Conservation (phyloP, 2,329 filamentous ascomycete genomes). For the Aspergillus carbonarius region DNA sequence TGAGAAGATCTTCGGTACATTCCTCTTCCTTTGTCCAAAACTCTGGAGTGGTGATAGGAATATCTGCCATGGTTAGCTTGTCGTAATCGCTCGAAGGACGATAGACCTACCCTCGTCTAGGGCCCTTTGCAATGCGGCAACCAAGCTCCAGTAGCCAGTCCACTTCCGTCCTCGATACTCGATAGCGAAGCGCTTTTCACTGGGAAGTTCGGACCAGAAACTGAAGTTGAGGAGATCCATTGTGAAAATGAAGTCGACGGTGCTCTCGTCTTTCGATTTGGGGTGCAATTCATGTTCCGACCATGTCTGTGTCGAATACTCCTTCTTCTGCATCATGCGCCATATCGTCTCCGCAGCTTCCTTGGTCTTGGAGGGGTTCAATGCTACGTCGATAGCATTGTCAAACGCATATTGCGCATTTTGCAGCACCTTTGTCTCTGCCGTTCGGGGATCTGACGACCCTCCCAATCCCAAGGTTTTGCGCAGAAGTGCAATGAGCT, state of each 20-base stretch:
- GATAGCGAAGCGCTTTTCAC: constrained; percentile 75
- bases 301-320: constrained; percentile 84
- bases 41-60: constrained; percentile 82
- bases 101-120: constrained; percentile 72
- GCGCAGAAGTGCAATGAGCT: constrained; percentile 81
- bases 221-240: constrained; percentile 98
- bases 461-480: constrained; percentile 69
- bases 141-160: constrained; percentile 95
- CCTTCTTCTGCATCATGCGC: constrained; percentile 75
- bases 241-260: constrained; percentile 89
- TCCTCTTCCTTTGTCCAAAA: constrained; percentile 80
- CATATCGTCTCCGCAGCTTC: constrained; percentile 77
- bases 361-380: constrained; percentile 81
- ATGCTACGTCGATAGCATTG: constrained; percentile 87
- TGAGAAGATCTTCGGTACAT: constrained; percentile 71
- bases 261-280: constrained; percentile 72
- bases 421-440: constrained; percentile 79
- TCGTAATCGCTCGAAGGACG: neutral
- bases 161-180: constrained; percentile 77
- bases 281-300: constrained; percentile 87
- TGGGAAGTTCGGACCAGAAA: constrained; percentile 79
- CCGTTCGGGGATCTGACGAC: constrained; percentile 53
- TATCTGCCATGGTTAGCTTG: constrained; percentile 52
- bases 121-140: constrained; percentile 81
- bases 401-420: constrained; percentile 84